A percentile compares a stretch with the other conserved stretches of the same genome.
phyloP scores from a whole-genome alignment of 1,284 basidiomycete genomes.

The Ustilago xerochloae region DNA sequence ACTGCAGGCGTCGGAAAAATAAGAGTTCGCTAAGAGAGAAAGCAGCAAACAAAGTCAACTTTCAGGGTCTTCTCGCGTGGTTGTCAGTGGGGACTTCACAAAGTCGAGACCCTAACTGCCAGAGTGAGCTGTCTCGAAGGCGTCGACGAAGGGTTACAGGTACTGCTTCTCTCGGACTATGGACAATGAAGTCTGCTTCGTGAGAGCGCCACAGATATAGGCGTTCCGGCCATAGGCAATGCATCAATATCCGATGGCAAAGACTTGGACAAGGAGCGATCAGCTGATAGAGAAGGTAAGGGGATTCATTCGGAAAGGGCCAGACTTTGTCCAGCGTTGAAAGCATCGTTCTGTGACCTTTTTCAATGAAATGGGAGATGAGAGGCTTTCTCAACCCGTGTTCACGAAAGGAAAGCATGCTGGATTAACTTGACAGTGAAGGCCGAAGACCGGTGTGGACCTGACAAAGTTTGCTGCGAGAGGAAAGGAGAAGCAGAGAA shows the following conservation, averaged over 20 bases:
- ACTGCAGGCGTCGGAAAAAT: conserved; percentile 20
- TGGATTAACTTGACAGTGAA: not conserved
- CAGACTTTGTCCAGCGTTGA: not conserved
- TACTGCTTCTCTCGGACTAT: not conserved
- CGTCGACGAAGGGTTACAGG: no score
- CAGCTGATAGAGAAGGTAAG: not conserved
- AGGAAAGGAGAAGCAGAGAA: no score
- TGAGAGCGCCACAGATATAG: not conserved
- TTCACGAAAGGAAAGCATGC: not conserved
- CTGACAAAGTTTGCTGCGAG: not conserved
- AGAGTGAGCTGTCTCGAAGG: no score
- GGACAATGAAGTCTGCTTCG: no score
- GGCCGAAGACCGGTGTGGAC: not conserved
- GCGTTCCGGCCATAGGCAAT: not conserved
- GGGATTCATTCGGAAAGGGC: not conserved
- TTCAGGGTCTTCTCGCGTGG: conserved; percentile 20
- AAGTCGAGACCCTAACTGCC: not conserved
- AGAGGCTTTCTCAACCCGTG: no score
- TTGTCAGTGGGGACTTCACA: not conserved
- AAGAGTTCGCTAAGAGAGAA: not conserved
- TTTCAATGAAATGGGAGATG: no score
- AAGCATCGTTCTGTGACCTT: not conserved
- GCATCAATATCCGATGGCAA: not conserved
- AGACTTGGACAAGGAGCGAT: not conserved
- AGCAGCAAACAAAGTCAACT: not conserved